These are phyloP conservation scores for Wallacemonas rigidus DNA, from an alignment of 208 protist genomes.

Conservation along the genomic window DNA sequence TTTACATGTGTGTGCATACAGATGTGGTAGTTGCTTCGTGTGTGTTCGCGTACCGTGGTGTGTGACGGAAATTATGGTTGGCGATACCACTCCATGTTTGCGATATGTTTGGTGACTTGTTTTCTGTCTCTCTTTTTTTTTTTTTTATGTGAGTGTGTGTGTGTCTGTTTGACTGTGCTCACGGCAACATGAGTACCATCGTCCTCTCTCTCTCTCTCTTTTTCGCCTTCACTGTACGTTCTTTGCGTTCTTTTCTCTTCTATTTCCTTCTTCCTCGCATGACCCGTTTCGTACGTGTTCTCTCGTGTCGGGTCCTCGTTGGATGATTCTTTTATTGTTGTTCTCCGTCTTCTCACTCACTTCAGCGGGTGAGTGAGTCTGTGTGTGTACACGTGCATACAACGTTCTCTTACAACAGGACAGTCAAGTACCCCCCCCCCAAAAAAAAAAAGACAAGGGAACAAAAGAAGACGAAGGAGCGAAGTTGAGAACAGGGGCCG, in stretches of 20 bases:
- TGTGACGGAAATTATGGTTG: too few species aligned
- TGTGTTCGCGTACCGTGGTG: too few species aligned
- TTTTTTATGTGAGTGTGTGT: slow-evolving; percentile 1
- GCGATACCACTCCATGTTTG: too few species aligned
- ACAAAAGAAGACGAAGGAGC: not conserved
- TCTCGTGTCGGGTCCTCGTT: too few species aligned
- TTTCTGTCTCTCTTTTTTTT: not conserved
- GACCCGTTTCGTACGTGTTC: too few species aligned
- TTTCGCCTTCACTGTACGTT: not conserved
- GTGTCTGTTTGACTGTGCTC: not conserved
- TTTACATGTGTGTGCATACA: too few species aligned
- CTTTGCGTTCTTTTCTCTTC: not conserved
- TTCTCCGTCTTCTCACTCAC: too few species aligned
- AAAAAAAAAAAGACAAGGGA: not conserved
- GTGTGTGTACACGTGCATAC: not conserved
- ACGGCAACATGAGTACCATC: not conserved
- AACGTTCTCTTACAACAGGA: too few species aligned
- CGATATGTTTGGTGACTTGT: not conserved
- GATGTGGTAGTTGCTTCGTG: too few species aligned
- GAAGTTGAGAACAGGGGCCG: not conserved
- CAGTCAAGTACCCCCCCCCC: not conserved
- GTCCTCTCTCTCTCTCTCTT: slow-evolving; percentile 15
- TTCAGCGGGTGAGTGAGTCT: not conserved
- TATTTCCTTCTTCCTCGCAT: not conserved
- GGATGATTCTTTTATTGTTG: too few species aligned